phyloP scores from a whole-genome alignment of 352 stramenopile species.

The Phytophthora pisi region DNA sequence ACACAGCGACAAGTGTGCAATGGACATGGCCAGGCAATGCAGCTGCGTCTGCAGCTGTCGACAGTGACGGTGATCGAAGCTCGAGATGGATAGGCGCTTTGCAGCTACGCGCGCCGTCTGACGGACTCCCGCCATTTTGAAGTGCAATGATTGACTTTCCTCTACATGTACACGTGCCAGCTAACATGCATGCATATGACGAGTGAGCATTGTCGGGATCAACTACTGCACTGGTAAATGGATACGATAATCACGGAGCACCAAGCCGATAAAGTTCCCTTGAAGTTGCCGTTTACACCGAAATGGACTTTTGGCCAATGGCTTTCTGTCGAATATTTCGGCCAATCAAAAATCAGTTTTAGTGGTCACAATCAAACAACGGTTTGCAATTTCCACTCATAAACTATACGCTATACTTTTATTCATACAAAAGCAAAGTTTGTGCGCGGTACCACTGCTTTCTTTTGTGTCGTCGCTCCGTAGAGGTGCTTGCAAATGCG shows the following conservation, averaged over 20 bases:
- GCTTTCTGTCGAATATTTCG: neutral
- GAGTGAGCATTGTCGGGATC: no score
- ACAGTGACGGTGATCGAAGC: neutral
- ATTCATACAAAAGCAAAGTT: neutral
- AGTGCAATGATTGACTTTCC: neutral
- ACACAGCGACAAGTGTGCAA: neutral
- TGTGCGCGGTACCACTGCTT: neutral
- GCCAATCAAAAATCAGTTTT: neutral
- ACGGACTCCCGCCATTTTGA: neutral
- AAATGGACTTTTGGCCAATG: slow-evolving; percentile 12
- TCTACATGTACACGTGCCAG: neutral
- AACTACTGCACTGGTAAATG: no score
- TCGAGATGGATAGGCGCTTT: neutral
- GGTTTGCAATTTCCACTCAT: neutral
- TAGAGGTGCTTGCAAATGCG: slow-evolving; percentile 21
- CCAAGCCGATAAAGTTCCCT: neutral
- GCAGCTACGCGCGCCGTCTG: neutral
- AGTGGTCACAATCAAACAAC: neutral
- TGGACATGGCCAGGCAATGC: slow-evolving; percentile 2
- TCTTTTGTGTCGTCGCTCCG: slow-evolving; percentile 21
- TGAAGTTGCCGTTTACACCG: slow-evolving; percentile 10
- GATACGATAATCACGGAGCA: no score
- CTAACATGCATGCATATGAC: no score
- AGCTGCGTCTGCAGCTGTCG: slow-evolving; percentile 9
- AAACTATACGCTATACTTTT: neutral